A percentile compares a stretch with the other conserved stretches of the same genome.
Conservation (phyloP, 108 stramenopile genomes). For the Cyclotella baltica region DNA sequence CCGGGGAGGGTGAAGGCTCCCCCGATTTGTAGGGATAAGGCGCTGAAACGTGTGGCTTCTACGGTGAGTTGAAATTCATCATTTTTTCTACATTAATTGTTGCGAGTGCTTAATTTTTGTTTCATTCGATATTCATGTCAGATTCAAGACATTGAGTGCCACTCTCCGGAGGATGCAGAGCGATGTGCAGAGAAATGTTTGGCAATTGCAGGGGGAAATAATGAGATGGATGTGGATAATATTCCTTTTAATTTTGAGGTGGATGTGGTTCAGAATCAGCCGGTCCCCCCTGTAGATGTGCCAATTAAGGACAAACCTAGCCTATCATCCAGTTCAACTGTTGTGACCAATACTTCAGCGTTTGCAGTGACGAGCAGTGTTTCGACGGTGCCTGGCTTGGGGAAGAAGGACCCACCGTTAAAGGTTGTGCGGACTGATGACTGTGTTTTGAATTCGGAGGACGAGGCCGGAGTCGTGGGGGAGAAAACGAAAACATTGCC, state of each 20-base stretch:
- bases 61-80: too few relatives aligned
- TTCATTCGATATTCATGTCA: too few relatives aligned
- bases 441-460: slow-evolving; percentile 22
- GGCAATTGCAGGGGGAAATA: slow-evolving; percentile 6
- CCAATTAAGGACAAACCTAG: too few relatives aligned
- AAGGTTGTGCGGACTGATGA: slow-evolving; percentile 25
- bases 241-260: slow-evolving; percentile 33
- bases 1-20: slow-evolving; percentile 47
- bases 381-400: neutral
- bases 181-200: slow-evolving; percentile 23
- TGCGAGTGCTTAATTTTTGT: too few relatives aligned
- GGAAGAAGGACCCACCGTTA: slow-evolving; percentile 25
- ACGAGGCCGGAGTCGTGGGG: slow-evolving; percentile 23
- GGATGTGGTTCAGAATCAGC: too few relatives aligned
- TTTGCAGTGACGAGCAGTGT: too few relatives aligned
- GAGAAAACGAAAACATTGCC: neutral
- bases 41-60: slow-evolving; percentile 27
- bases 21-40: slow-evolving; percentile 20
- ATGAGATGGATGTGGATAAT: slow-evolving; percentile 1
- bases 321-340: slow-evolving; percentile 34
- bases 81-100: too few relatives aligned
- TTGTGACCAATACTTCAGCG: slow-evolving; percentile 30
- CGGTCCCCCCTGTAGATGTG: too few relatives aligned
- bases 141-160: slow-evolving; percentile 17
- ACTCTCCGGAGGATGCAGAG: slow-evolving; percentile 28